These are phyloP conservation scores for Paecilomyces formosus DNA, from an alignment of 2,329 filamentous ascomycete genomes.

Conservation along the genomic window DNA sequence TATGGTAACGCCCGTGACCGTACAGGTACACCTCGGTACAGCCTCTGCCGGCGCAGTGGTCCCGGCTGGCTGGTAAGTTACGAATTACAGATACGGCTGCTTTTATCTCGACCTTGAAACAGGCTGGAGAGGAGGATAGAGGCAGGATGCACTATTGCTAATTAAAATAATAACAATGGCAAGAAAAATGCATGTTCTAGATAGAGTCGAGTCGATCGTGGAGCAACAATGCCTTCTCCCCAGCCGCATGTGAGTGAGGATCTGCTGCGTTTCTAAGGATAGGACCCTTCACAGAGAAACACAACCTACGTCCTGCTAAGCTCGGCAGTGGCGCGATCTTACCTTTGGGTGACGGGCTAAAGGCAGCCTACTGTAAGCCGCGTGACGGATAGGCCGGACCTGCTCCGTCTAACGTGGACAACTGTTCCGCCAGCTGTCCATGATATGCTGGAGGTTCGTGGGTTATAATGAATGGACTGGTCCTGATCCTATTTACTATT, in stretches of 20 bases:
- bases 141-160: too few species aligned
- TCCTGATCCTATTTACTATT: neutral
- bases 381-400: neutral
- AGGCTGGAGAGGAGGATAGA: too few species aligned
- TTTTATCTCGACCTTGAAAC: neutral
- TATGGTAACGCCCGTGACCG: neutral
- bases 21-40: neutral
- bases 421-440: neutral
- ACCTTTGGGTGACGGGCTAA: neutral
- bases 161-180: too few species aligned
- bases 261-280: neutral
- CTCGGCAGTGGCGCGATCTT: slow-evolving; percentile 1
- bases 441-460: neutral
- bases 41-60: neutral
- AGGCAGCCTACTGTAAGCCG: neutral
- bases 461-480: neutral
- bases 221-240: neutral
- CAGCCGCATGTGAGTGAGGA: neutral
- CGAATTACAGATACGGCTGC: neutral
- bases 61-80: neutral
- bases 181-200: neutral
- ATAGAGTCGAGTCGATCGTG: neutral
- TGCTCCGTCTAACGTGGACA: neutral
- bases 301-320: neutral
- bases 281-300: neutral